Base-by-base conservation (phyloP, 2,329 filamentous ascomycete species). In the Colletotrichum australisinense region DNA sequence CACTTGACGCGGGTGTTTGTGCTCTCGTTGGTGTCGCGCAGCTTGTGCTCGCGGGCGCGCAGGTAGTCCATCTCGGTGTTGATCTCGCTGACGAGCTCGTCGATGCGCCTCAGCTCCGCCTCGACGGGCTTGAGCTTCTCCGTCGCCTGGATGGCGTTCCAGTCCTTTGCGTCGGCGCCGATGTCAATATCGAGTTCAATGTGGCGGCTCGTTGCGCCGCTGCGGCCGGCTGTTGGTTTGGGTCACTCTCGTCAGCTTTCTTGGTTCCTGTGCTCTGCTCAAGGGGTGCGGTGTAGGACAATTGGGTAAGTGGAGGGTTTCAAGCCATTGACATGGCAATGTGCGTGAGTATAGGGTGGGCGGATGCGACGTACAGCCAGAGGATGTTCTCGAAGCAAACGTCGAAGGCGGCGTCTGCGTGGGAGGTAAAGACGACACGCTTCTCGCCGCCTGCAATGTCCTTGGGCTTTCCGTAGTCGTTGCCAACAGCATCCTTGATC, bases 81-180 rank as follows among this genome's bases (percentile, higher is more conserved):
- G 76, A 98, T 92, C 86, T 98, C 96, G 76, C 88, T 89, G 52
- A 97, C 93, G 81, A 96, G 89, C 86, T 98, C 97, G 83, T 98
- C 95, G 80, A 98, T 94, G 78, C 95, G 92, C 80, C 95, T 93
- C 80, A 99, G 90, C 83, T 98, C 97, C 22, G 94, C 95, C 87
- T 99, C 97, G 78, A 98, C 91, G 60, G 97, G 97, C 90, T 98
- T 97, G 78, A 99, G 92, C 89, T 98, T 98, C 90, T 99, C 97
- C 76, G 93, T 94, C 71, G 95, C 95, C 86, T 98, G 95, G 82
- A 98, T 97, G 78, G 95, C 95, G 76, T 93, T 95, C 97, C 97
- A 99, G 86, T 99, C 97, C 84, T 97, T 97, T 76, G 97, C 97
- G 83, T 98, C 95, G 84, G 95, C 95, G 79, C 95, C 95, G 79